A percentile compares a stretch with the other conserved stretches of the same genome.
Conservation (phyloP, 805 yeast genomes). For the Priceomyces carsonii region DNA sequence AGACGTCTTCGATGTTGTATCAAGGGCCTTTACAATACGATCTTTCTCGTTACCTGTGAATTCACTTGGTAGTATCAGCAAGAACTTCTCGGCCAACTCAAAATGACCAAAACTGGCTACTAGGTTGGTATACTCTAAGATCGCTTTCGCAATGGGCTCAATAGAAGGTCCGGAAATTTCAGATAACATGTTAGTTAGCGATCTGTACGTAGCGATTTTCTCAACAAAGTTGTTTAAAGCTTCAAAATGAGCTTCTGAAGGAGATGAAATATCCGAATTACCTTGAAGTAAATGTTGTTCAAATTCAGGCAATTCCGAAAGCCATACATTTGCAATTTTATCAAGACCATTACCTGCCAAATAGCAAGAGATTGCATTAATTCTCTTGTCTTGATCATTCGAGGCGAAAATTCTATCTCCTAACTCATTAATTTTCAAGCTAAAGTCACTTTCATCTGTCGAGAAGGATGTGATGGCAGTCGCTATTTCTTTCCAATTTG, state of each 20-base stretch:
- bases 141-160: slow-evolving; percentile 55
- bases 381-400: slow-evolving; percentile 47
- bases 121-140: slow-evolving; percentile 78
- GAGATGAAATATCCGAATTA: slow-evolving; percentile 50
- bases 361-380: slow-evolving; percentile 75
- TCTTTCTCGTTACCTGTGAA: slow-evolving; percentile 70
- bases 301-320: slow-evolving; percentile 56
- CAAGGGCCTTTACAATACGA: slow-evolving; percentile 71
- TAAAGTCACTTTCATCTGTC: slow-evolving; percentile 48
- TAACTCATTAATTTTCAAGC: slow-evolving; percentile 56
- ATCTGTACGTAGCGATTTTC: slow-evolving; percentile 74
- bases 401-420: slow-evolving; percentile 71
- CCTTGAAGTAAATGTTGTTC: slow-evolving; percentile 46
- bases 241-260: slow-evolving; percentile 81
- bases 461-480: slow-evolving; percentile 62
- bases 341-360: slow-evolving; percentile 81
- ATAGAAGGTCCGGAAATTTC: slow-evolving; percentile 44
- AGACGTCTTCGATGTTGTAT: slow-evolving; percentile 13
- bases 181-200: slow-evolving; percentile 41
- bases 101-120: slow-evolving; percentile 83
- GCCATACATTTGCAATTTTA: slow-evolving; percentile 81
- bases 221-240: slow-evolving; percentile 82
- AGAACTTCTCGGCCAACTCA: slow-evolving; percentile 72
- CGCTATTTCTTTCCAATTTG: slow-evolving; percentile 84
- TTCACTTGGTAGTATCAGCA: slow-evolving; percentile 70